Evolutionary conservation across 768 basidiomycete species (phyloP).

Genomic region (Pleurotus cornucopiae): DNA sequence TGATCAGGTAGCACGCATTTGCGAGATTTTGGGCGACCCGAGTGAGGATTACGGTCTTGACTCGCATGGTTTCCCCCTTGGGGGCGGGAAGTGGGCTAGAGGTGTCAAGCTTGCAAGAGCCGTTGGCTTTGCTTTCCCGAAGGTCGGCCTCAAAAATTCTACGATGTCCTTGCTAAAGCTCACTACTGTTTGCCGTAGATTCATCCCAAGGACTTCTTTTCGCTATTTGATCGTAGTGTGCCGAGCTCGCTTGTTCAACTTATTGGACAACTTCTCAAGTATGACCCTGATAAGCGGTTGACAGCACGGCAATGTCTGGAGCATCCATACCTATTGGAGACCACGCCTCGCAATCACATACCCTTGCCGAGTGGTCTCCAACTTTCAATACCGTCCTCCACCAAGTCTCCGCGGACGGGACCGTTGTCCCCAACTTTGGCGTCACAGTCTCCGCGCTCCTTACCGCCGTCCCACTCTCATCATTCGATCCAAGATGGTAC

Average conservation of each 20-base stretch:
- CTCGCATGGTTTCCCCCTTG: conserved; percentile 58
- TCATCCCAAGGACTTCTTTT: conserved; percentile 60
- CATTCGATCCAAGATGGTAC: conserved; percentile 39
- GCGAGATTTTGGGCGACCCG: conserved; percentile 92
- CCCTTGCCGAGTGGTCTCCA: conserved; percentile 55
- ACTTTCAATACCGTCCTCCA: conserved; percentile 25
- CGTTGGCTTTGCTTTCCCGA: conserved; percentile 85
- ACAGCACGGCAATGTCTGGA: conserved; percentile 85
- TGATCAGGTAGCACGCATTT: conserved; percentile 90
- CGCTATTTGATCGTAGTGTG: conserved; percentile 74
- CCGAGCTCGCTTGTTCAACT: conserved; percentile 84
- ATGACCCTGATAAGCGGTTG: conserved; percentile 84
- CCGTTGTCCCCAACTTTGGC: conserved; percentile 26
- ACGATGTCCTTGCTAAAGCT: conserved; percentile 12
- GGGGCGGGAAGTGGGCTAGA: conserved; percentile 84
- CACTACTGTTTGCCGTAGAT: conserved; percentile 32
- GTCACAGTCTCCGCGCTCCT: conserved; percentile 27
- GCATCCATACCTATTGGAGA: conserved; percentile 86
- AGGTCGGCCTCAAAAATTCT: conserved; percentile 46
- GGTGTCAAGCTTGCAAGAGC: conserved; percentile 86
- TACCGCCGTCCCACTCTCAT: conserved; percentile 25
- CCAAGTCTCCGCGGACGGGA: conserved; percentile 28
- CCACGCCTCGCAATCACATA: conserved; percentile 60
- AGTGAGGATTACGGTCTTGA: conserved; percentile 79
- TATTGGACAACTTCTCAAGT: conserved; percentile 87